Evolutionary conservation across 2,329 filamentous ascomycete genomes (phyloP), one percentile per base, ranked within the genome.

Genomic region (Drechslerella coelobrocha): DNA sequence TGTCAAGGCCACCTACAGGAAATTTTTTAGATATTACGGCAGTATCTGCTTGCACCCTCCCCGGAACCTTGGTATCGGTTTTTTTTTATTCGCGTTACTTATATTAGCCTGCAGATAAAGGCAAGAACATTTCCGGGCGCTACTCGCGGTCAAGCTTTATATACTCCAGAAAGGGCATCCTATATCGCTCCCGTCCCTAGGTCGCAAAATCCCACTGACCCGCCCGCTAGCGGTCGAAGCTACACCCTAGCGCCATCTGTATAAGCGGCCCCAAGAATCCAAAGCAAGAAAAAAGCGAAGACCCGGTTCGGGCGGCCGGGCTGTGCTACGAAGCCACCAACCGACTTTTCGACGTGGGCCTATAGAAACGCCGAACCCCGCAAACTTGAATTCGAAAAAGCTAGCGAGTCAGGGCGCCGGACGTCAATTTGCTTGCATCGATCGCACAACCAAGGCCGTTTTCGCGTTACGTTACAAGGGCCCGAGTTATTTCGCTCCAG

Each of bases 401-500:
- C 24, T 61, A 62, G 23, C 43, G 43, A 23, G 23, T 19, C 34
- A 21, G 43, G 43, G 43, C 23, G 43, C 23, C 19, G 19, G 23
- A n/a, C n/a, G n/a, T n/a, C n/a, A 14, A 48, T 10, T 26, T 23
- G 43, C 17, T 48, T 48, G 6, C 43, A 26, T 48, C 23, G 17
- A 23, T 48, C 43, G 17, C 9, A 31, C 26, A 43, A 48, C 23
- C 17, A 61, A 27, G 39, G 29, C 37, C 45, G n/a, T 52, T 59
- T 61, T 55, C 39, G 26, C 4, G 29, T 43, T 61, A 56, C 50
- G 47, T 9, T 51, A 48, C 60, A 61, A 57, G 65, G 51, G 48
- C 23, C 55, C 47, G 45, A 43, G 34, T 54, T 43, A 55, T 61
- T 69, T 69, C 65, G 57, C 26, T 54, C 59, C 57, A 56, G 57